These are phyloP conservation scores for Aspergillus wentii DNA, from an alignment of 495 filamentous ascomycete species.

Conservation along the genomic window DNA sequence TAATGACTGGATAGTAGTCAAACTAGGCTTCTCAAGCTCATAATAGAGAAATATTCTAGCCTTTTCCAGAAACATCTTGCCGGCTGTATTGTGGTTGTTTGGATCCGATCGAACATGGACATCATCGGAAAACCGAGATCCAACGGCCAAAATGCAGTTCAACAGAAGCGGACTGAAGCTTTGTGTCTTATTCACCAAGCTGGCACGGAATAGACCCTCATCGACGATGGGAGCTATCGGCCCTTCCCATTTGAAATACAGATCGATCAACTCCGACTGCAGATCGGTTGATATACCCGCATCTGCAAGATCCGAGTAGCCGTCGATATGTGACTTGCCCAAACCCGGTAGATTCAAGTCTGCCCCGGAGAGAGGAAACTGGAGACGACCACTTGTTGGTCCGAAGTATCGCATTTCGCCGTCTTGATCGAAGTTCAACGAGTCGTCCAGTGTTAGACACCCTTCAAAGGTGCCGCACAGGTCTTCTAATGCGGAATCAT, in stretches of 20 bases:
- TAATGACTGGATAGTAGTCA: conserved; percentile 77
- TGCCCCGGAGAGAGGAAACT: no score
- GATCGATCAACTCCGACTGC: no score
- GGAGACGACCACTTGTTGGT: conserved; percentile 20
- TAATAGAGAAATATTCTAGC: conserved; percentile 52
- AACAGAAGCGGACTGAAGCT: conserved; percentile 72
- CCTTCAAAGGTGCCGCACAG: conserved; percentile 21
- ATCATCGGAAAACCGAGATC: conserved; percentile 68
- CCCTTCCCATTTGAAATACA: conserved; percentile 83
- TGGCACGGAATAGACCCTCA: conserved; percentile 65
- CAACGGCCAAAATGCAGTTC: conserved; percentile 68
- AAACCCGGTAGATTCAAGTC: no score
- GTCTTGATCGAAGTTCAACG: conserved; percentile 27
- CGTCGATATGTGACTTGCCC: no score
- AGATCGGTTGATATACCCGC: no score
- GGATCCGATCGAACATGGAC: conserved; percentile 57
- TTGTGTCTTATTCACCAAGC: conserved; percentile 51
- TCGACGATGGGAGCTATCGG: conserved; percentile 67
- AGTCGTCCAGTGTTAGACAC: conserved; percentile 21
- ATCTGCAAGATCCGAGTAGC: no score
- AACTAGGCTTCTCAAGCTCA: conserved; percentile 49
- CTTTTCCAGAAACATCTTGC: conserved; percentile 69
- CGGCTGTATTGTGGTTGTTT: conserved; percentile 57
- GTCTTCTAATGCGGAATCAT: conserved; percentile 9
- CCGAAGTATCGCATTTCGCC: conserved; percentile 28